Evolutionary conservation across 2,329 filamentous ascomycete species (phyloP).

Genomic region (Microsporum audouinii): DNA sequence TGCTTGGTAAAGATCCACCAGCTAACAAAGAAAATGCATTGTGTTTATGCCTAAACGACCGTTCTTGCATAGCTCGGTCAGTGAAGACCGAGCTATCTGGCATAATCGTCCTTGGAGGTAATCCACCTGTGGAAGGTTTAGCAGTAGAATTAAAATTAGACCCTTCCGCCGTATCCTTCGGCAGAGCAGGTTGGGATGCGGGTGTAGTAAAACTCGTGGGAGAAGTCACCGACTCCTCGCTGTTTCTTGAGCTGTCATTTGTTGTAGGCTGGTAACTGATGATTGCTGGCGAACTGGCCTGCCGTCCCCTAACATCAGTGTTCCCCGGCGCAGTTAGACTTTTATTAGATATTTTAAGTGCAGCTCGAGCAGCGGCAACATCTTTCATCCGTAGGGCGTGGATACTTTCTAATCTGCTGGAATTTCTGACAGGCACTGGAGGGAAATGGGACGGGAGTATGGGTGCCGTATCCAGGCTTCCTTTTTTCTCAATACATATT

Average conservation of each 20-base stretch:
- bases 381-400: conserved; percentile 22
- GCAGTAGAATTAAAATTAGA: not conserved
- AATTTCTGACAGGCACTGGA: not conserved
- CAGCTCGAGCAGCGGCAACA: conserved; percentile 18
- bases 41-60: not conserved
- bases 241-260: not conserved
- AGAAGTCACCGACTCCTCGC: not conserved
- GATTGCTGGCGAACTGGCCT: not conserved
- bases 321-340: not conserved
- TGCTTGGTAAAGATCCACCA: conserved; percentile 1
- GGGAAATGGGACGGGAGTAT: not conserved
- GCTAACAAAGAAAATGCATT: not conserved
- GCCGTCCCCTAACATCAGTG: not conserved
- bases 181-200: not conserved
- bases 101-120: not conserved
- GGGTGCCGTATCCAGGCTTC: not conserved
- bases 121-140: not conserved
- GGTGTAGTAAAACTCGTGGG: not conserved
- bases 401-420: conserved; percentile 9
- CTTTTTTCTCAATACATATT: not conserved
- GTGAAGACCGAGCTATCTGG: not conserved
- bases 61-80: not conserved
- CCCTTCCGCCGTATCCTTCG: not conserved
- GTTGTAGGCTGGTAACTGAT: not conserved
- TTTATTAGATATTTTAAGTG: conserved; percentile 11